Conservation (phyloP, 495 filamentous ascomycete genomes). For the Alectoria sarmentosa region DNA sequence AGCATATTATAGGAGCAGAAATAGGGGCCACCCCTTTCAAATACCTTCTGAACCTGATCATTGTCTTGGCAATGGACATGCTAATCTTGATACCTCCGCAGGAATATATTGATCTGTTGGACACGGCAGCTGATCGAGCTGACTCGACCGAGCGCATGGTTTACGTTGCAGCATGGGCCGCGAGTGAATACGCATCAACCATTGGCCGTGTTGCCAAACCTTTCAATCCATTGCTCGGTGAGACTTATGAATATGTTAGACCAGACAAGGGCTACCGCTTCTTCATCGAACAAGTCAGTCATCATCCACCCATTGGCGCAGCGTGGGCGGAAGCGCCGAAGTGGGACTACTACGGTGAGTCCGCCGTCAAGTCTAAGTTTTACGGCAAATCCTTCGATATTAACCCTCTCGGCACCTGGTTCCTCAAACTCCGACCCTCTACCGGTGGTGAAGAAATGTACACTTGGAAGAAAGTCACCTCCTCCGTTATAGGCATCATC, state of each 20-base stretch:
- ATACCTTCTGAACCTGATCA: background rate
- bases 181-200: conserved; percentile 93
- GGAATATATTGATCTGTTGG: conserved; percentile 89
- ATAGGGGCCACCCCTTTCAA: background rate
- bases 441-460: conserved; percentile 82
- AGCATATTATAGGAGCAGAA: background rate
- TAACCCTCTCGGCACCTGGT: conserved; percentile 95
- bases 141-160: conserved; percentile 90
- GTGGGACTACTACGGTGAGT: conserved; percentile 98
- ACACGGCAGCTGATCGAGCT: conserved; percentile 75
- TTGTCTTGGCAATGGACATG: background rate
- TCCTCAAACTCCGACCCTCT: conserved; percentile 74
- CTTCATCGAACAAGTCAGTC: conserved; percentile 97
- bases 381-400: conserved; percentile 97
- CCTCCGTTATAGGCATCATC: conserved; percentile 96
- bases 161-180: conserved; percentile 94
- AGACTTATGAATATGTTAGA: conserved; percentile 93
- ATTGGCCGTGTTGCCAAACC: conserved; percentile 96
- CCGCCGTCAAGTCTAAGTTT: conserved; percentile 94
- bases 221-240: conserved; percentile 92
- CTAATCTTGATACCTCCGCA: background rate
- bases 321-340: conserved; percentile 87
- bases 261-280: conserved; percentile 97
- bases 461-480: conserved; percentile 98
- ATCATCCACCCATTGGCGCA: conserved; percentile 92